Conservation (phyloP, 176 grass and related monocot species). For the Poa annua region DNA sequence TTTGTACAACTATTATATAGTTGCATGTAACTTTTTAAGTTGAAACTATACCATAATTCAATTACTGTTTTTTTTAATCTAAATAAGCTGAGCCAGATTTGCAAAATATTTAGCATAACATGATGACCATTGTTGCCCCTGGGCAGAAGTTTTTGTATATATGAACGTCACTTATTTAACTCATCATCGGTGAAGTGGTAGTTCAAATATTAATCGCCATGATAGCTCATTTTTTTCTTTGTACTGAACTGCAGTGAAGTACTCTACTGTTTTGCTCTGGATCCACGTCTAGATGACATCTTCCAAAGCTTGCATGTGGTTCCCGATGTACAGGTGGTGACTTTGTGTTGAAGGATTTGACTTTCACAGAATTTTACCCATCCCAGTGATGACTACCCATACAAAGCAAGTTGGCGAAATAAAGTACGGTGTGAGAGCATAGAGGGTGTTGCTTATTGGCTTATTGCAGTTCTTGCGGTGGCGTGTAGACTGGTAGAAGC, state of each 20-base stretch:
- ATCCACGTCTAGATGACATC: conserved; percentile 38
- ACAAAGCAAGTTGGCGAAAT: conserved; percentile 42
- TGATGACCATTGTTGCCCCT: neutral
- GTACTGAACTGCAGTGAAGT: conserved; percentile 46
- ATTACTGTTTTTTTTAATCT: neutral
- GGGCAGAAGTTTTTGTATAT: conserved; percentile 8
- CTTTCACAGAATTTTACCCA: conserved; percentile 35
- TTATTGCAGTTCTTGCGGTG: conserved; percentile 27
- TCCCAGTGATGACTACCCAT: conserved; percentile 41
- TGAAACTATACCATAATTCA: neutral
- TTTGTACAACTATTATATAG: neutral
- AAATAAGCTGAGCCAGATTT: conserved; percentile 4
- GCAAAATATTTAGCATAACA: neutral
- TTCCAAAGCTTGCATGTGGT: conserved; percentile 37
- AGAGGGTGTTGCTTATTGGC: neutral
- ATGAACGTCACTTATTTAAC: neutral
- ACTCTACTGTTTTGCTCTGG: conserved; percentile 43
- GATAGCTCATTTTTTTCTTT: neutral
- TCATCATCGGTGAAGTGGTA: neutral
- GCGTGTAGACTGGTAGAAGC: conserved; percentile 30
- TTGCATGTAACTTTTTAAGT: neutral
- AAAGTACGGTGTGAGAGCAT: conserved; percentile 40
- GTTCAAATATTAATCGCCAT: neutral
- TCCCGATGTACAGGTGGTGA: conserved; percentile 56
- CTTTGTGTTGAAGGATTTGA: conserved; percentile 50